phyloP scores from a whole-genome alignment of 1,284 basidiomycete genomes.

The Abortiporus biennis region DNA sequence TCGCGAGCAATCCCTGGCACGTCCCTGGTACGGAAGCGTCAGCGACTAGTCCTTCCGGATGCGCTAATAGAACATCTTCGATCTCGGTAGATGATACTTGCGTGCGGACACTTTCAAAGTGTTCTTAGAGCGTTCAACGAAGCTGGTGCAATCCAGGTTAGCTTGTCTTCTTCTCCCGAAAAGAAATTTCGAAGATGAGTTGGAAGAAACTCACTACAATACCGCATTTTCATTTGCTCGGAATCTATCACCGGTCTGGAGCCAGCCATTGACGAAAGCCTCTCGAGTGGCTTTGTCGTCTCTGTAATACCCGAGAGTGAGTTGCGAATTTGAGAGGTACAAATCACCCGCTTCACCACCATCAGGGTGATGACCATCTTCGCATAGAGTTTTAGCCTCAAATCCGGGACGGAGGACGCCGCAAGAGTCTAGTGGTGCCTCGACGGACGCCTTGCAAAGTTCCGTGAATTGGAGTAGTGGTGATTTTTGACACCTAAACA shows the following conservation, averaged over 20 bases:
- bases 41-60: slow-evolving; percentile 50
- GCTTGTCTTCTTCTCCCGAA: too few relatives aligned
- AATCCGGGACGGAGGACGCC: slow-evolving; percentile 60
- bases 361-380: slow-evolving; percentile 52
- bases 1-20: slow-evolving; percentile 64
- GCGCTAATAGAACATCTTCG: slow-evolving; percentile 51
- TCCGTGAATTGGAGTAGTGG: too few relatives aligned
- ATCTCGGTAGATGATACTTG: slow-evolving; percentile 76
- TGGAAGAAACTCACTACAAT: slow-evolving; percentile 66
- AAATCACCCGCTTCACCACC: slow-evolving; percentile 62
- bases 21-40: slow-evolving; percentile 69
- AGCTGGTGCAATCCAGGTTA: slow-evolving; percentile 28
- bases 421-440: slow-evolving; percentile 38
- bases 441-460: slow-evolving; percentile 37
- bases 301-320: slow-evolving; percentile 65
- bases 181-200: too few relatives aligned
- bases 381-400: slow-evolving; percentile 54
- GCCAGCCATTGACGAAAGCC: slow-evolving; percentile 64
- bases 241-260: slow-evolving; percentile 68
- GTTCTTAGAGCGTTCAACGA: slow-evolving; percentile 62
- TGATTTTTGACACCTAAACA: slow-evolving; percentile 41
- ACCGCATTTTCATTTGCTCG: slow-evolving; percentile 49
- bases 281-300: slow-evolving; percentile 59
- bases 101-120: slow-evolving; percentile 66
- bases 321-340: slow-evolving; percentile 44